Conservation (phyloP, 2,329 filamentous ascomycete genomes). For the Fusarium vanettenii region DNA sequence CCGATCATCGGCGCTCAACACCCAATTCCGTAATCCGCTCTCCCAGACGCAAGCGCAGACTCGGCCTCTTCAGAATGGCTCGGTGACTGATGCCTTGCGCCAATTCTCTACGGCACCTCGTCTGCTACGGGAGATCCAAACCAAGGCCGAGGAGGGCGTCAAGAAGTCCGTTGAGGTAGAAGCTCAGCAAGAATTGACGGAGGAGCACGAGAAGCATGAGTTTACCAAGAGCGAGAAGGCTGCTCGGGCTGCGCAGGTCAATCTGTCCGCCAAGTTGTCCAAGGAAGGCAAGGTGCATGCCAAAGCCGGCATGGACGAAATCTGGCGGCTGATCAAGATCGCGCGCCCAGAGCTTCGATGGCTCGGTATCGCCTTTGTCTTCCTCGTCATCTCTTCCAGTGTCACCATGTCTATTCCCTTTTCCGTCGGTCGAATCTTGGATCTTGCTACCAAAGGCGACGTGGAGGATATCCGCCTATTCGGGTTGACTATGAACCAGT, state of each 20-base stretch:
- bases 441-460: slow-evolving; percentile 83
- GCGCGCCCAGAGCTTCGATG: slow-evolving; percentile 85
- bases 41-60: slow-evolving; percentile 3
- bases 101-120: slow-evolving; percentile 45
- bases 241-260: slow-evolving; percentile 86
- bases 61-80: slow-evolving; percentile 17
- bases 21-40: slow-evolving; percentile 10
- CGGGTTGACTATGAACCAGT: slow-evolving; percentile 85
- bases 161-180: slow-evolving; percentile 50
- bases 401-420: slow-evolving; percentile 98
- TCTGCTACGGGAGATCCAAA: slow-evolving; percentile 40
- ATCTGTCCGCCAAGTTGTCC: slow-evolving; percentile 86
- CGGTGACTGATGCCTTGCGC: slow-evolving; percentile 38
- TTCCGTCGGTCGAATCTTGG: slow-evolving; percentile 94
- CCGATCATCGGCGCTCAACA: slow-evolving; percentile 29
- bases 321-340: slow-evolving; percentile 89
- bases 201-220: slow-evolving; percentile 53
- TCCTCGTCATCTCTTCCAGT: slow-evolving; percentile 88
- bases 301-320: slow-evolving; percentile 76
- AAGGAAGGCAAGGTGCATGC: slow-evolving; percentile 77
- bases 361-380: slow-evolving; percentile 82
- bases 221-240: slow-evolving; percentile 84
- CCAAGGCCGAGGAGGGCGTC: slow-evolving; percentile 46
- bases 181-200: slow-evolving; percentile 47
- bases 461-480: slow-evolving; percentile 78